A percentile compares a stretch with the other conserved stretches of the same genome.
These are phyloP conservation scores for Globisporangium middletonii DNA, from an alignment of 352 stramenopile genomes.

Conservation along the genomic window DNA sequence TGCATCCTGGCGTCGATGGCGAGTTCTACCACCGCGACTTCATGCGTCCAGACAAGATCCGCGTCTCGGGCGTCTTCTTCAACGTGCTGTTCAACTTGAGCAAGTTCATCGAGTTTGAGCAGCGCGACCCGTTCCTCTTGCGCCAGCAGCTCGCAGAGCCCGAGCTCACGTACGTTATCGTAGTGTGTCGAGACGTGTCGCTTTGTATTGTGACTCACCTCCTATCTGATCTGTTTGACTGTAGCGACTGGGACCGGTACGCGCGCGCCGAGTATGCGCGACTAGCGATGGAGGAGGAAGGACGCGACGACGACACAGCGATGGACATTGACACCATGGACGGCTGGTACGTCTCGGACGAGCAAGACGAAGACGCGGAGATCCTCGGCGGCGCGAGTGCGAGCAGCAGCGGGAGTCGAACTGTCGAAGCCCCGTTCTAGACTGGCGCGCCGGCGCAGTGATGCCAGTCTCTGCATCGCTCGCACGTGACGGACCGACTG, in stretches of 20 bases:
- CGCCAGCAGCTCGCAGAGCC: constrained; percentile 89
- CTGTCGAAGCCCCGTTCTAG: constrained; percentile 74
- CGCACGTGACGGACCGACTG: no score
- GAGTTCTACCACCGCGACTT: constrained; percentile 81
- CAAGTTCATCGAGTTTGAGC: constrained; percentile 99
- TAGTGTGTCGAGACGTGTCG: neutral
- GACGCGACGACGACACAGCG: constrained; percentile 79
- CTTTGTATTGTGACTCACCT: neutral
- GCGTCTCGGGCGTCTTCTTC: constrained; percentile 95
- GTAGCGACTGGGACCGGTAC: constrained; percentile 97
- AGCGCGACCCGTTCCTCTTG: constrained; percentile 96
- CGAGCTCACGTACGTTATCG: constrained; percentile 68
- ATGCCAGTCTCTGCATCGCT: no score
- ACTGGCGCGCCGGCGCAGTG: neutral
- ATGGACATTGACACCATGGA: constrained; percentile 90
- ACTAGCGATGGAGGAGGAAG: constrained; percentile 96
- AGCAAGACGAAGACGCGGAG: constrained; percentile 66
- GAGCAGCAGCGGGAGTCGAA: constrained; percentile 30
- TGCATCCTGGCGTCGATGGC: constrained; percentile 70
- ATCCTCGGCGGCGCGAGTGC: constrained; percentile 26
- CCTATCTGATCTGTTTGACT: neutral
- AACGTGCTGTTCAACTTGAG: constrained; percentile 99
- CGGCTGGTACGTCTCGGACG: constrained; percentile 83
- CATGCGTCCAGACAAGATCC: constrained; percentile 82
- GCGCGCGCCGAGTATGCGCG: constrained; percentile 95